Conservation (phyloP, 805 yeast genomes). For the Sugiyamaella americana region DNA sequence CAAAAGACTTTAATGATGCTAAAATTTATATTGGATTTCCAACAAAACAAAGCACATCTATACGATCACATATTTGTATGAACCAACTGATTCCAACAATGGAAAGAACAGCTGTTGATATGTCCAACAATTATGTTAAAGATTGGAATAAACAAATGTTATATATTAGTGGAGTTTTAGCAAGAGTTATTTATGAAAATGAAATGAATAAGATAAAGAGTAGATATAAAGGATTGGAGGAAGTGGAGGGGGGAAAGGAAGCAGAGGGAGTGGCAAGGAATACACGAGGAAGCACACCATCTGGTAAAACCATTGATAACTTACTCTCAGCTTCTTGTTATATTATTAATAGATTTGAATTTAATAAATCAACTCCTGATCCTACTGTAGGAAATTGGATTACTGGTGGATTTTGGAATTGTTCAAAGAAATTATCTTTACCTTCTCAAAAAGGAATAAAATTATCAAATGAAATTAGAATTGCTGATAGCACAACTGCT, state of each 20-base stretch:
- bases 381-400: conserved; percentile 30
- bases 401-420: conserved; percentile 34
- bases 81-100: conserved; percentile 38
- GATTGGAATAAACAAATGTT: conserved; percentile 38
- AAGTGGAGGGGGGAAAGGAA: too few species aligned
- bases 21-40: conserved; percentile 38
- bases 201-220: conserved; percentile 25
- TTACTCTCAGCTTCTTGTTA: conserved; percentile 21
- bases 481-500: conserved; percentile 22
- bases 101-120: conserved; percentile 39
- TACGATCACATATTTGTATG: conserved; percentile 33
- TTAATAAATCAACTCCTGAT: conserved; percentile 34
- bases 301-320: background rate
- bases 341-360: conserved; percentile 28
- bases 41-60: conserved; percentile 36
- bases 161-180: conserved; percentile 34
- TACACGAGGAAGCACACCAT: conserved; percentile 56
- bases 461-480: conserved; percentile 27
- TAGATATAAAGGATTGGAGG: background rate
- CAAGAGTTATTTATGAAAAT: conserved; percentile 32
- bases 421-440: conserved; percentile 23
- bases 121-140: conserved; percentile 36
- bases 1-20: conserved; percentile 32
- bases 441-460: conserved; percentile 31
- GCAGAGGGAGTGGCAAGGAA: conserved; percentile 66